Conservation (phyloP, 2,329 filamentous ascomycete species). For the Fonsecaea multimorphosa region DNA sequence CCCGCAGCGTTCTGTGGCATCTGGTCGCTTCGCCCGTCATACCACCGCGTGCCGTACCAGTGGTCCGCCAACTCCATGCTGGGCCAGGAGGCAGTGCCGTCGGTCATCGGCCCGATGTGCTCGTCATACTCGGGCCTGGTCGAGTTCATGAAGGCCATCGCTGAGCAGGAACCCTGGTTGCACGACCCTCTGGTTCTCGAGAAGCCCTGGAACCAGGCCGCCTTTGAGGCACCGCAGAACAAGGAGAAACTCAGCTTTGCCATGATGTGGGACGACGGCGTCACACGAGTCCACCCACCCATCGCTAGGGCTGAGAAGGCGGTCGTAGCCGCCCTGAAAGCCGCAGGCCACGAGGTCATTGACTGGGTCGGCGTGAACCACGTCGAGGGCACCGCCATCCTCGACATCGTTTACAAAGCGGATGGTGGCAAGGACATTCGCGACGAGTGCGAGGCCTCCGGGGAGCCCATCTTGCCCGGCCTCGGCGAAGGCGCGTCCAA, state of each 20-base stretch:
- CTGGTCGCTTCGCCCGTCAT: constrained; percentile 49
- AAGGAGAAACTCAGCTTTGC: constrained; percentile 58
- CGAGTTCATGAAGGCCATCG: constrained; percentile 37
- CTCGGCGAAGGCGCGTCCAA: too few species aligned
- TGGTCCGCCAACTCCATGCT: constrained; percentile 6
- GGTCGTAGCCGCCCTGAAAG: too few species aligned
- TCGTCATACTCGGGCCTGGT: constrained; percentile 55
- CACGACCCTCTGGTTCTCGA: constrained; percentile 60
- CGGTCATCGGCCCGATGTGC: constrained; percentile 61
- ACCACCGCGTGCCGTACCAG: constrained; percentile 8
- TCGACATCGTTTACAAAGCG: too few species aligned
- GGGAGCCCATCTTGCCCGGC: too few species aligned
- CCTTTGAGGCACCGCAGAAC: too few species aligned
- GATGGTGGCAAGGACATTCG: too few species aligned
- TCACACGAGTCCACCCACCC: too few species aligned
- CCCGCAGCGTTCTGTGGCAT: constrained; percentile 48
- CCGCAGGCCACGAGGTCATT: constrained; percentile 52
- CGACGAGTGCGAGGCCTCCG: too few species aligned
- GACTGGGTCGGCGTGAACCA: too few species aligned
- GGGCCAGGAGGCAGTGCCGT: constrained; percentile 50
- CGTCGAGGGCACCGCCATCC: too few species aligned
- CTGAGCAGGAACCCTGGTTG: constrained; percentile 57
- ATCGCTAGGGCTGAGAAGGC: too few species aligned
- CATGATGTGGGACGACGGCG: constrained; percentile 68
- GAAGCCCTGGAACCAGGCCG: constrained; percentile 60